Conservation (phyloP, 2,329 filamentous ascomycete genomes). For the Chaetomiaceae sp. region DNA sequence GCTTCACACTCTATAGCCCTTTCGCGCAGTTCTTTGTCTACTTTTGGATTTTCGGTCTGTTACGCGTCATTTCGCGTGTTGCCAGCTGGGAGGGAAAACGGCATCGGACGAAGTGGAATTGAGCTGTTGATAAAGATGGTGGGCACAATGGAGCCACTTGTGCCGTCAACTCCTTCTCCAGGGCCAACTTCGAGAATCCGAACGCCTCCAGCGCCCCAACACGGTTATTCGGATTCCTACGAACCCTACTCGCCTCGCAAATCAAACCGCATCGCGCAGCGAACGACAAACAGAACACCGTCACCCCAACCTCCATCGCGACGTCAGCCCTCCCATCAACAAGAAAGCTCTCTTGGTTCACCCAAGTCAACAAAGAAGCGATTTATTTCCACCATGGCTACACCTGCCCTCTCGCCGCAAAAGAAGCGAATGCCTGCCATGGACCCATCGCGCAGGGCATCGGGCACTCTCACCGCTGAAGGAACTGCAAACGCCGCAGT, state of each 20-base stretch:
- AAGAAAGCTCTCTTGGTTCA: conserved; percentile 28
- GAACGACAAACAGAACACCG: conserved; percentile 50
- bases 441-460: conserved; percentile 46
- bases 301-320: conserved; percentile 41
- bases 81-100: not conserved
- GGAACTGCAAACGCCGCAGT: conserved; percentile 41
- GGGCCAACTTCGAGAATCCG: conserved; percentile 48
- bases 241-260: conserved; percentile 70
- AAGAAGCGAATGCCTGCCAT: conserved; percentile 48
- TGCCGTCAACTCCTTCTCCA: conserved; percentile 53
- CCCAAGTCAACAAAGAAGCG: conserved; percentile 28
- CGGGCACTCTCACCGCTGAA: conserved; percentile 43
- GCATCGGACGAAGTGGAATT: not conserved
- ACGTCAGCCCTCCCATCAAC: conserved; percentile 26
- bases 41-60: not conserved
- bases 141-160: conserved; percentile 35
- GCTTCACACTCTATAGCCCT: not conserved
- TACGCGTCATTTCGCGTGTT: not conserved
- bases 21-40: not conserved
- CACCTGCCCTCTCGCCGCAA: conserved; percentile 44
- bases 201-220: conserved; percentile 65
- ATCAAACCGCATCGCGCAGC: conserved; percentile 60
- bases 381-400: conserved; percentile 33
- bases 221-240: conserved; percentile 64
- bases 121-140: conserved; percentile 4